These are phyloP conservation scores for Lunasporangiospora selenospora DNA, from an alignment of 192 early-diverging fungal genomes.

Conservation along the genomic window DNA sequence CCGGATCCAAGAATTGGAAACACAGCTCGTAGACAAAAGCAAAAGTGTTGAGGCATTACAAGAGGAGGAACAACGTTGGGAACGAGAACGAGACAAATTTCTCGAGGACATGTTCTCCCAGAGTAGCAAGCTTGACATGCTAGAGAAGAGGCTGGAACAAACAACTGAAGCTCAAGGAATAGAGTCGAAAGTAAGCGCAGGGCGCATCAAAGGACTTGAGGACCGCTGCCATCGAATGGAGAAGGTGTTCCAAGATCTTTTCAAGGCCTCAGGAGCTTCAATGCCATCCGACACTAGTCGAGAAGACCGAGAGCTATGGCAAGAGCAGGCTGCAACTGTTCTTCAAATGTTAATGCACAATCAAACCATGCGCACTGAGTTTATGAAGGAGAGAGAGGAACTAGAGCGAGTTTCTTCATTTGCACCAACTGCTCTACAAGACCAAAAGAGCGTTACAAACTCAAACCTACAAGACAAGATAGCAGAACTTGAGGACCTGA, in stretches of 20 bases:
- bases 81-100: constrained; percentile 8
- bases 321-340: constrained; percentile 9
- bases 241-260: constrained; percentile 15
- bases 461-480: constrained; percentile 22
- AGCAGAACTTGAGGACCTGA: constrained; percentile 32
- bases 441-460: constrained; percentile 11
- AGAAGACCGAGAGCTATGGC: constrained; percentile 19
- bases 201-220: constrained; percentile 16
- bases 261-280: constrained; percentile 5
- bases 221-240: constrained; percentile 20
- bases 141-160: constrained; percentile 8
- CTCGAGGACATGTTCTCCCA: neutral
- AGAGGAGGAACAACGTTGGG: constrained; percentile 16
- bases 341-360: constrained; percentile 20
- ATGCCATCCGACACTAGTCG: neutral
- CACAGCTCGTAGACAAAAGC: neutral
- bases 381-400: constrained; percentile 8
- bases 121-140: neutral
- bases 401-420: neutral
- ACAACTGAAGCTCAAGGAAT: neutral
- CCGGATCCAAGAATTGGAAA: constrained; percentile 25
- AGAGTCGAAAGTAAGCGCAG: constrained; percentile 9
- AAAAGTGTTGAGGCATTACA: constrained; percentile 16
- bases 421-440: constrained; percentile 1
- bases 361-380: constrained; percentile 14